These are phyloP conservation scores for Aureobasidium melanogenum DNA, from an alignment of 2,329 filamentous ascomycete genomes.

Conservation along the genomic window DNA sequence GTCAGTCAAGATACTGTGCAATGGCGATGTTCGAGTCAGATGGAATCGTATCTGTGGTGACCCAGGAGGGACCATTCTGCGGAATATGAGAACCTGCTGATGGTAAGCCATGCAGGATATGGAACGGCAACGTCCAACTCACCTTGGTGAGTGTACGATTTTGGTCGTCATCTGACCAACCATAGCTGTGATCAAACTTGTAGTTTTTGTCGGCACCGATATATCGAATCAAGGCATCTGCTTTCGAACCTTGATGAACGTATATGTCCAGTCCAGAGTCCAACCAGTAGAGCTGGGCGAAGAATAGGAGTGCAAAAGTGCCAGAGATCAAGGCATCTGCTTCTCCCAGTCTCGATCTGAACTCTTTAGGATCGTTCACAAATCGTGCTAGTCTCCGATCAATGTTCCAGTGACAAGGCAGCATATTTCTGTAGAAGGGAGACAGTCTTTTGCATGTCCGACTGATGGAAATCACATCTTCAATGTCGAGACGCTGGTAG, in stretches of 20 bases:
- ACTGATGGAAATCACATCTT: not conserved
- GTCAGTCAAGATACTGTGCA: slow-evolving; percentile 5
- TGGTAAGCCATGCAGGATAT: not conserved
- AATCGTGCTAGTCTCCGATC: slow-evolving; percentile 6
- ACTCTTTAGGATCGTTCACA: slow-evolving; percentile 1
- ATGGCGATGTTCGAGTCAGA: not conserved
- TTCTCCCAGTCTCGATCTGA: not conserved
- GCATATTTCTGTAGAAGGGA: not conserved
- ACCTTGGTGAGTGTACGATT: slow-evolving; percentile 3
- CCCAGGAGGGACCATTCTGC: not conserved
- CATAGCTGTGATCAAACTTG: not conserved
- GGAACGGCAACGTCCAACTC: not conserved
- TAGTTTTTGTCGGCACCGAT: slow-evolving; percentile 1
- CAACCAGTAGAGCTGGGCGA: slow-evolving; percentile 4
- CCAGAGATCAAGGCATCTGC: slow-evolving; percentile 11
- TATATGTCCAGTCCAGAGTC: slow-evolving; percentile 9
- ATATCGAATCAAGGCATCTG: slow-evolving; percentile 3
- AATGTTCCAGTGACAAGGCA: slow-evolving; percentile 9
- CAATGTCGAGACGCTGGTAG: not conserved
- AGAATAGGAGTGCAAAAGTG: slow-evolving; percentile 10
- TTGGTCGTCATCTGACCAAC: slow-evolving; percentile 5
- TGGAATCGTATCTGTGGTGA: slow-evolving; percentile 7
- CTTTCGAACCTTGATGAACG: slow-evolving; percentile 5
- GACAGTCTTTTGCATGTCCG: slow-evolving; percentile 4
- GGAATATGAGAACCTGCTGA: not conserved